These are phyloP conservation scores for Mycotypha africana DNA, from an alignment of 371 early-diverging fungal species.

Conservation along the genomic window DNA sequence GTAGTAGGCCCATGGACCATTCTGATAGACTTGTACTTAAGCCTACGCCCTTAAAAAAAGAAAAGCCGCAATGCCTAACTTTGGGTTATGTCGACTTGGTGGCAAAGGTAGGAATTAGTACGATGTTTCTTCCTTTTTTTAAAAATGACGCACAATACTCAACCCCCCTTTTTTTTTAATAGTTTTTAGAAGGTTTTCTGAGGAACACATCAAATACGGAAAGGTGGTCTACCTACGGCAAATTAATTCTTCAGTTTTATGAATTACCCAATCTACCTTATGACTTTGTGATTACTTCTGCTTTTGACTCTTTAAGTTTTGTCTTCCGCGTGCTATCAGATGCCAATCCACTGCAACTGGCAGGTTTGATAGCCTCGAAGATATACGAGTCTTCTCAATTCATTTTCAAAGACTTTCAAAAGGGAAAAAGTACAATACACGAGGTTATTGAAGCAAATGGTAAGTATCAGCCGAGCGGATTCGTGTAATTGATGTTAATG, in stretches of 20 bases:
- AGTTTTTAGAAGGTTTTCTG: conserved; percentile 85
- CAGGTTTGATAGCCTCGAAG: conserved; percentile 37
- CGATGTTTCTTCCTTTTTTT: too few relatives aligned
- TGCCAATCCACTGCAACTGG: conserved; percentile 41
- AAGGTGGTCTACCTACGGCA: too few relatives aligned
- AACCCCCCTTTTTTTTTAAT: conserved; percentile 16
- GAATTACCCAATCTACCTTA: conserved; percentile 66
- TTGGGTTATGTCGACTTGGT: conserved; percentile 14
- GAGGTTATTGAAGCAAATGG: conserved; percentile 49
- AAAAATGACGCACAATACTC: too few relatives aligned
- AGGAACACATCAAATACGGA: conserved; percentile 64
- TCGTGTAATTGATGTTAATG: too few relatives aligned
- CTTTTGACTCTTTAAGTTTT: conserved; percentile 67
- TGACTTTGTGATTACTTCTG: conserved; percentile 63
- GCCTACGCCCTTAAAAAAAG: conserved; percentile 11
- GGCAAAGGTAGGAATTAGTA: conserved; percentile 16
- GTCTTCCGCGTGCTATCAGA: conserved; percentile 68
- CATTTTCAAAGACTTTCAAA: conserved; percentile 23
- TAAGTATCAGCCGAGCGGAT: background rate
- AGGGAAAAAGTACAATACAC: conserved; percentile 25
- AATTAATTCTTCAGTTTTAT: conserved; percentile 65
- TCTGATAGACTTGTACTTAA: conserved; percentile 30
- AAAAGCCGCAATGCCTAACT: conserved; percentile 35
- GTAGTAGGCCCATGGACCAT: too few relatives aligned
- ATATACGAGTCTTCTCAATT: conserved; percentile 37